Evolutionary conservation across 257 asterid species (phyloP).

Genomic region (Solanum pinnatisectum): DNA sequence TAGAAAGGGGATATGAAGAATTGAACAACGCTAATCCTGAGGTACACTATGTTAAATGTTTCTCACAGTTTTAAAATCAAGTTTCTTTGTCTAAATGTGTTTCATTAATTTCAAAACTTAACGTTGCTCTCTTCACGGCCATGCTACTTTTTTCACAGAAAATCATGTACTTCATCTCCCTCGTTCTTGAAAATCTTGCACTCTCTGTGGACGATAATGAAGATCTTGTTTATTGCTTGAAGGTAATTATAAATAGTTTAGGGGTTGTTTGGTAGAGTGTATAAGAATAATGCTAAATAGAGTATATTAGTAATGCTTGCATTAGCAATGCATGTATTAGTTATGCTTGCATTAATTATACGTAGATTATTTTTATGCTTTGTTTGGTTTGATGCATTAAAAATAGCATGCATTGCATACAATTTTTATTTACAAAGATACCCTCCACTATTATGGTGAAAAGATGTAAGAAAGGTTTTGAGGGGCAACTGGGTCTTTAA

Average conservation of each 20-base stretch:
- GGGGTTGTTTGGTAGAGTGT: neutral
- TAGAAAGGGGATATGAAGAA: conserved; percentile 94
- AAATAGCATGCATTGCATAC: neutral
- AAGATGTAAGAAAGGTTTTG: neutral
- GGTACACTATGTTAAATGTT: conserved; percentile 29
- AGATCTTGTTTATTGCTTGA: conserved; percentile 84
- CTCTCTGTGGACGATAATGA: conserved; percentile 81
- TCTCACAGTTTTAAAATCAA: neutral
- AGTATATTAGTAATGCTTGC: neutral
- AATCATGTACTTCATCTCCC: conserved; percentile 83
- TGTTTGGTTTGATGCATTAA: neutral
- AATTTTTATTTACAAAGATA: too few relatives aligned
- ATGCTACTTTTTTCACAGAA: conserved; percentile 46
- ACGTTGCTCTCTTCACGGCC: conserved; percentile 3
- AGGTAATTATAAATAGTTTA: conserved; percentile 32
- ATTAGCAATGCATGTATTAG: neutral
- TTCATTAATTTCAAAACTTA: neutral
- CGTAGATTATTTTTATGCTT: neutral
- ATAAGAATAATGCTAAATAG: neutral
- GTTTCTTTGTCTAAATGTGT: neutral
- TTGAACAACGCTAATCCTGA: conserved; percentile 71
- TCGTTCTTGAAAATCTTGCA: conserved; percentile 79
- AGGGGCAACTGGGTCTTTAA: neutral
- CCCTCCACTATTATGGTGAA: too few relatives aligned
- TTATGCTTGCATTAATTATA: neutral